phyloP scores from a whole-genome alignment of 176 grass and related monocot genomes.

The Dactylis glomerata region DNA sequence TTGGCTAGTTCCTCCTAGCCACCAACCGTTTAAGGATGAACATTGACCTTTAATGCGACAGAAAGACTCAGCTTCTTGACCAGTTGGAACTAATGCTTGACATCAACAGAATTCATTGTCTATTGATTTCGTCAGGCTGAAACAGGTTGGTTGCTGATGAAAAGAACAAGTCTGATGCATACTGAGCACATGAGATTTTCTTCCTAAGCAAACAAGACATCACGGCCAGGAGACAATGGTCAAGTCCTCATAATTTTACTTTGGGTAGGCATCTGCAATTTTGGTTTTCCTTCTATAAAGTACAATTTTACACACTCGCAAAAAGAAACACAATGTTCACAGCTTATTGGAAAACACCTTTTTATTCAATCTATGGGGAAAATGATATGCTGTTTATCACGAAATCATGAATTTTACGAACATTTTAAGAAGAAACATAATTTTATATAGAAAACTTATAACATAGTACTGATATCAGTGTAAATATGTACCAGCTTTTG shows the following conservation, averaged over 20 bases:
- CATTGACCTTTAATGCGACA: background rate
- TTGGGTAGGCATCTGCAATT: background rate
- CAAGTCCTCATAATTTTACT: background rate
- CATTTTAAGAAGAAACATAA: background rate
- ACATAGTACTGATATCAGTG: background rate
- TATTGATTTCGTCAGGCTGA: background rate
- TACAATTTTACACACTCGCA: no score
- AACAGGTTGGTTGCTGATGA: background rate
- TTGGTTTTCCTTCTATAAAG: background rate
- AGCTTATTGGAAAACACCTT: background rate
- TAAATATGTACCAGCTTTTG: slow-evolving; percentile 70
- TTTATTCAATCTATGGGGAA: slow-evolving; percentile 8
- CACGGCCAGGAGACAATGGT: background rate
- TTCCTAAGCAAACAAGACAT: background rate
- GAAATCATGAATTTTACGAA: background rate
- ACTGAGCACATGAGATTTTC: background rate
- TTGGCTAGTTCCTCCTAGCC: background rate
- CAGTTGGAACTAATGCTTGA: background rate
- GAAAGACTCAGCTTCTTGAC: background rate
- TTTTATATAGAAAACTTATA: background rate
- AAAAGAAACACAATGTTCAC: background rate
- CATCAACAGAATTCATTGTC: background rate
- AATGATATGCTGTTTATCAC: background rate
- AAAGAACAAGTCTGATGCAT: background rate
- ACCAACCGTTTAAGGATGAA: background rate